Base-by-base conservation (phyloP, 371 early-diverging fungal genomes). In the Syncephalastrum racemosum region DNA sequence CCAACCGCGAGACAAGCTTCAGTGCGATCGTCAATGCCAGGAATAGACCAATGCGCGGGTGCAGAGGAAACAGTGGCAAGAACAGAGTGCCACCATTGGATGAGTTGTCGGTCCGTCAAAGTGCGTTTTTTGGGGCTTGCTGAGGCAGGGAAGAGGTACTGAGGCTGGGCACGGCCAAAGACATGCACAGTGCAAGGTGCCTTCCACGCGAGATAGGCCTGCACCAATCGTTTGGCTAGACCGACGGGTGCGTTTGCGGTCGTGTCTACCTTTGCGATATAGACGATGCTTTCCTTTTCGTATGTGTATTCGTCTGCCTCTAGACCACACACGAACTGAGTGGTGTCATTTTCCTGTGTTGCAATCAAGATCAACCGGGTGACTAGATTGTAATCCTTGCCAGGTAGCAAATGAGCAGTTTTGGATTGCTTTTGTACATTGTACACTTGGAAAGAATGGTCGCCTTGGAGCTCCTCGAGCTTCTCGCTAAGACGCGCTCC, bases 141-240 rank as follows among this genome's bases (percentile, higher is more conserved):
- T 7, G 93, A 93, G 18, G 77, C 56, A 10, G 81, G 84, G 77
- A 95, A 95, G 3, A 95, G 69, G 56, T 94, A 94, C 62, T 90
- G 88, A 6, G 91, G 92, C 66, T 93, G 93, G 0, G 94, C 81
- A 15, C 94, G 75, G 4, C 93, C 94, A 80, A 94, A 94, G 24
- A 90, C 64, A 57, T 88, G 84, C 1, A 92, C 63, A 13, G 51
- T 57, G 13, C 46, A 50, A 0, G 69, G 45, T 12, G 71, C 67
- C 18, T 80, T 54, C 19, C 72, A 67, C 2, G 62, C 40, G 8
- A 87, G 54, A 56, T 87, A 85, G 0, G 80, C 71, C 23, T 60
- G 59, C 19, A 85, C 66, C n/a, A 84, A 20, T 22, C 70, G 66
- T 41, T 20, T 22, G 15, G 68, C 62, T 2, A 72, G 62, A 8